Evolutionary conservation across 163 green algal genomes (phyloP).

Genomic region (Trebouxia gelatinosa): DNA sequence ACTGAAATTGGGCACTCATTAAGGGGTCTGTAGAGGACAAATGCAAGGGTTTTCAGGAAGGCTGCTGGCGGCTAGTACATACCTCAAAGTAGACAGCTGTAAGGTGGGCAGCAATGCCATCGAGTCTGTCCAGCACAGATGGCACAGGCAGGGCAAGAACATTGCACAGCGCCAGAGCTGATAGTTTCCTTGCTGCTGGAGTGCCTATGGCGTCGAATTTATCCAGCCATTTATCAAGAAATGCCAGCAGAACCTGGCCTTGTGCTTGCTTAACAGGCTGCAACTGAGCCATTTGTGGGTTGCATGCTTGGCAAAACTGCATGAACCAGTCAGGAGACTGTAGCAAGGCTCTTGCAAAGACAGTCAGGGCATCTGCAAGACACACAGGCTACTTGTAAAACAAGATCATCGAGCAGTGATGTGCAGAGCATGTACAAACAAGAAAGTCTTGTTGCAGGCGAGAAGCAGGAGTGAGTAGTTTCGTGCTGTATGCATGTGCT

Average conservation of each 20-base stretch:
- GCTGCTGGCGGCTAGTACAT: too few species aligned
- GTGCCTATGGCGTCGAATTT: constrained; percentile 48
- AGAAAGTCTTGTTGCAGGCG: too few species aligned
- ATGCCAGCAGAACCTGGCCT: constrained; percentile 32
- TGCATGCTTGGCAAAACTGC: constrained; percentile 25
- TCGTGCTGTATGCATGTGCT: too few species aligned
- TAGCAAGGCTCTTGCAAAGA: constrained; percentile 60
- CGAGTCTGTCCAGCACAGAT: constrained; percentile 40
- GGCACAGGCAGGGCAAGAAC: constrained; percentile 44
- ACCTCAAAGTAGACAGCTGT: constrained; percentile 28
- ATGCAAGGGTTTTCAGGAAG: not conserved
- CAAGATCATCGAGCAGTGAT: too few species aligned
- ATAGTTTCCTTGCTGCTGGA: constrained; percentile 44
- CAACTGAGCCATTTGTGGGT: not conserved
- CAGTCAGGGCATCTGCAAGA: constrained; percentile 38
- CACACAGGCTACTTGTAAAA: not conserved
- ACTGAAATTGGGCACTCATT: not conserved
- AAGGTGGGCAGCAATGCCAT: constrained; percentile 41
- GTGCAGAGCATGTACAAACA: too few species aligned
- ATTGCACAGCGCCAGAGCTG: constrained; percentile 48
- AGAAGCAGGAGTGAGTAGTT: too few species aligned
- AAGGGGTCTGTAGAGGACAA: not conserved
- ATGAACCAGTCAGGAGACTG: constrained; percentile 46
- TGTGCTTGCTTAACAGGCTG: not conserved
- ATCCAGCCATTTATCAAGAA: constrained; percentile 56